Evolutionary conservation across 257 asterid species (phyloP).

Genomic region (Capsicum pubescens): DNA sequence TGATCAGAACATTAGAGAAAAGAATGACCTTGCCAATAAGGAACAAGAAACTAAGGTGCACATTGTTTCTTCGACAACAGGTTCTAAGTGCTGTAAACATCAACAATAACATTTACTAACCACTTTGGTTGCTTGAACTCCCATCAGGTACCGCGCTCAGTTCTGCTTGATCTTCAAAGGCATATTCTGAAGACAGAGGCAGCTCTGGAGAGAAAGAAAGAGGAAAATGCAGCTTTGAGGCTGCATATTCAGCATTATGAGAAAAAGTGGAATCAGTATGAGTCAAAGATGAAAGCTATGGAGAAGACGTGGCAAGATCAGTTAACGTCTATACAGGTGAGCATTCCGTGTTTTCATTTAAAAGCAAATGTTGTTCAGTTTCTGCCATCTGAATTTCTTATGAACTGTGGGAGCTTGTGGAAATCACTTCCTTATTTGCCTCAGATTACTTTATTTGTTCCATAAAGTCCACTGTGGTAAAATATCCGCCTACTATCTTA

Average conservation of each 20-base stretch:
- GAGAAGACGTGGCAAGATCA: constrained; percentile 87
- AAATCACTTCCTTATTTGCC: too few relatives aligned
- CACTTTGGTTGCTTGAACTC: constrained; percentile 36
- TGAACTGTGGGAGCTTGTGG: too few relatives aligned
- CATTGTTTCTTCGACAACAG: background rate
- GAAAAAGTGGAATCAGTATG: constrained; percentile 52
- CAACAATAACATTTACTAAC: background rate
- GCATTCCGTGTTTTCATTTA: constrained; percentile 17
- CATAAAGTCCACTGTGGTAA: background rate
- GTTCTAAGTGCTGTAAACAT: background rate
- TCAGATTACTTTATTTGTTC: background rate
- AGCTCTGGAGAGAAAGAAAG: constrained; percentile 52
- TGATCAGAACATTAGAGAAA: background rate
- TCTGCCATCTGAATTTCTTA: too few relatives aligned
- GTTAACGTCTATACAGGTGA: constrained; percentile 64
- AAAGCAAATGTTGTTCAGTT: background rate
- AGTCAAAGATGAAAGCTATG: constrained; percentile 63
- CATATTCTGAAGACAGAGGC: constrained; percentile 64
- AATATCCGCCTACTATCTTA: background rate
- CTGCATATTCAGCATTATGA: constrained; percentile 49
- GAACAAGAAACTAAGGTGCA: constrained; percentile 41
- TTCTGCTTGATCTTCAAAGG: constrained; percentile 57
- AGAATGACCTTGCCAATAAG: constrained; percentile 27
- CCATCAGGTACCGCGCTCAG: constrained; percentile 42
- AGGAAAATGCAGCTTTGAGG: constrained; percentile 59